Conservation (phyloP, 257 asterid species). For the Anisodus tanguticus region DNA sequence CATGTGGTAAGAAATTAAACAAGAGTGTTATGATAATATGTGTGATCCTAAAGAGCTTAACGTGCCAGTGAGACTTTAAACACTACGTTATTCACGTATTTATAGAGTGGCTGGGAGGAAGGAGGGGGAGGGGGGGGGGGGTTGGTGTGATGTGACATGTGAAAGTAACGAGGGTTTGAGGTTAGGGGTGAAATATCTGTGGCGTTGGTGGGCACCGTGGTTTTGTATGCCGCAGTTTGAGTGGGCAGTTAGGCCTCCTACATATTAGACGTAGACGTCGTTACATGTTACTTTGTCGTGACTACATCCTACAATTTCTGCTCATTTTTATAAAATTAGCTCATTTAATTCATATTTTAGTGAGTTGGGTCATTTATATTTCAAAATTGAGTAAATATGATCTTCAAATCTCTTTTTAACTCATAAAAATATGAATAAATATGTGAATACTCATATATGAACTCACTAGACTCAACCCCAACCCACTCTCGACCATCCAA, state of each 20-base stretch:
- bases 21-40: not conserved
- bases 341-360: too few species aligned
- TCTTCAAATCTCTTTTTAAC: too few species aligned
- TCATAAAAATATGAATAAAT: too few species aligned
- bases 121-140: not conserved
- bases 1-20: conserved; percentile 30
- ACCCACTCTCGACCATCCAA: too few species aligned
- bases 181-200: not conserved
- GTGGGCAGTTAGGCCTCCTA: not conserved
- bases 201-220: conserved; percentile 19
- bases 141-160: not conserved
- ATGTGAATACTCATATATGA: too few species aligned
- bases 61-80: not conserved
- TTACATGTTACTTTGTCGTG: too few species aligned
- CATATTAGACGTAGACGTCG: not conserved
- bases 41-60: not conserved
- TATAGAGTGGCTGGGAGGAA: not conserved
- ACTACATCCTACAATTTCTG: too few species aligned
- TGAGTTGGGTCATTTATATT: too few species aligned
- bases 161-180: not conserved
- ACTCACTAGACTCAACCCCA: too few species aligned
- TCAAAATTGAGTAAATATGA: too few species aligned
- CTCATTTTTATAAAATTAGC: too few species aligned
- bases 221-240: not conserved
- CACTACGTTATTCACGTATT: not conserved